phyloP scores from a whole-genome alignment of 148 eudicot genomes.

The Fagopyrum esculentum region DNA sequence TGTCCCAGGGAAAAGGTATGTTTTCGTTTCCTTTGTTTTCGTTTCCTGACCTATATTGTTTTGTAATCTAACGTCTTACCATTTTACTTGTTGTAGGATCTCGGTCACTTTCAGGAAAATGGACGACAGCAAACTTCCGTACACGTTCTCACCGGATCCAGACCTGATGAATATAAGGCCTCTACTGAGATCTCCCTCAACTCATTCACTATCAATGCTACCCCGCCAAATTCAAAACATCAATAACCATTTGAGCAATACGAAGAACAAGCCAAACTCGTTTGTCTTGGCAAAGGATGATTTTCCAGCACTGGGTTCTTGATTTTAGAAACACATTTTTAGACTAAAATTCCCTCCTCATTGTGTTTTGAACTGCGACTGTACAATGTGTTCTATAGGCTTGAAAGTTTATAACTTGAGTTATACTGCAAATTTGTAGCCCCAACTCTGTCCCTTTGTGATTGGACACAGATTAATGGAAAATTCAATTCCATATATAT shows the following conservation, averaged over 20 bases:
- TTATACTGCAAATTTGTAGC: too few species aligned
- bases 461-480: too few species aligned
- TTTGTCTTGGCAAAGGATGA: background rate
- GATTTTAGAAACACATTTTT: background rate
- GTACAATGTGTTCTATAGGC: too few species aligned
- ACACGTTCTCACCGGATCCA: conserved; percentile 24
- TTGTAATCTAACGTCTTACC: too few species aligned
- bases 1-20: conserved; percentile 37
- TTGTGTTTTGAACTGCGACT: too few species aligned
- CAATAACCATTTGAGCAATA: background rate
- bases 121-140: conserved; percentile 40
- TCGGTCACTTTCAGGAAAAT: conserved; percentile 40
- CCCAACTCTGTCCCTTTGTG: too few species aligned
- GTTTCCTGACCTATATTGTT: too few species aligned
- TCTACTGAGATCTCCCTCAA: background rate
- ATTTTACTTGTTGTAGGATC: conserved; percentile 21
- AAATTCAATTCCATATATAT: too few species aligned
- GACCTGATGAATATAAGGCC: conserved; percentile 18
- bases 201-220: background rate
- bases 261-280: background rate
- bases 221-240: background rate
- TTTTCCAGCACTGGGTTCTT: conserved; percentile 6
- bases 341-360: too few species aligned
- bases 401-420: too few species aligned
- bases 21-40: too few species aligned